These are phyloP conservation scores for Glaciozyma martinii DNA, from an alignment of 768 basidiomycete species.

Conservation along the genomic window DNA sequence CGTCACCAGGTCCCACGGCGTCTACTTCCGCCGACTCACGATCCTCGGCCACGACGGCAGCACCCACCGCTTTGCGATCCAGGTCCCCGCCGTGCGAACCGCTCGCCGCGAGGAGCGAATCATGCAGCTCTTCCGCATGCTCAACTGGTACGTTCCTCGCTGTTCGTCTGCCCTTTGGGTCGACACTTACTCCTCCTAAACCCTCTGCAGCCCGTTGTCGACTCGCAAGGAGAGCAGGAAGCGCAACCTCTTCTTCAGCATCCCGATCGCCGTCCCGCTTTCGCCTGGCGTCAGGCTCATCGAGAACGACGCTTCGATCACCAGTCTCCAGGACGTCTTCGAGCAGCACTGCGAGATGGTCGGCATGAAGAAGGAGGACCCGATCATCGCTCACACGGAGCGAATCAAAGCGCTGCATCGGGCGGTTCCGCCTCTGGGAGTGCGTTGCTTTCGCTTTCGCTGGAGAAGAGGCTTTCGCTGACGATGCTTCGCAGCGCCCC, in stretches of 20 bases:
- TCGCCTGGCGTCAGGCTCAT: slow-evolving; percentile 74
- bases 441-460: slow-evolving; percentile 3
- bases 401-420: slow-evolving; percentile 49
- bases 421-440: slow-evolving; percentile 8
- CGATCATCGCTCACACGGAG: slow-evolving; percentile 73
- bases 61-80: slow-evolving; percentile 80
- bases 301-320: slow-evolving; percentile 83
- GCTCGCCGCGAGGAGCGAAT: slow-evolving; percentile 86
- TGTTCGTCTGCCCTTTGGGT: slow-evolving; percentile 8
- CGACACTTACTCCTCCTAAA: neutral
- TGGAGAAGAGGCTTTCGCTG: slow-evolving; percentile 43
- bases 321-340: slow-evolving; percentile 84
- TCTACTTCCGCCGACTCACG: slow-evolving; percentile 80
- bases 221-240: slow-evolving; percentile 89
- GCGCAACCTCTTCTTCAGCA: slow-evolving; percentile 80
- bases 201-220: slow-evolving; percentile 54
- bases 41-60: slow-evolving; percentile 86
- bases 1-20: slow-evolving; percentile 73
- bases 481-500: slow-evolving; percentile 45
- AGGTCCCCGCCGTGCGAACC: slow-evolving; percentile 73
- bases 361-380: slow-evolving; percentile 76
- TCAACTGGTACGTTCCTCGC: slow-evolving; percentile 61
- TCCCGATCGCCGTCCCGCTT: slow-evolving; percentile 71
- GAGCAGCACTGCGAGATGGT: slow-evolving; percentile 72
- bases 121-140: slow-evolving; percentile 83